Evolutionary conservation across 345 rosid species (phyloP).

Genomic region (Heritiera fomes): DNA sequence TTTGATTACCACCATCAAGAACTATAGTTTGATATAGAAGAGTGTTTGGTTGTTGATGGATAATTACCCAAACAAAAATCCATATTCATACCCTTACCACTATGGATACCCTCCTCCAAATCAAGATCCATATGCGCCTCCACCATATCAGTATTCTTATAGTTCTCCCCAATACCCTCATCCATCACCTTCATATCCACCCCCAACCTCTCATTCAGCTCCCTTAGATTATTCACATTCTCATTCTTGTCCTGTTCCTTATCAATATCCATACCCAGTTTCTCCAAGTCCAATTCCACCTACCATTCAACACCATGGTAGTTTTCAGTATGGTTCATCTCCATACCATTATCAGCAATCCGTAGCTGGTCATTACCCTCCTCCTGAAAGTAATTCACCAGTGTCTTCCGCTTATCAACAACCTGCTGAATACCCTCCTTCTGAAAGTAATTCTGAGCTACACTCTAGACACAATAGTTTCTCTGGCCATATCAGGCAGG

Average conservation of each 20-base stretch:
- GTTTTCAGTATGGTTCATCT: conserved; percentile 47
- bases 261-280: conserved; percentile 44
- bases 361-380: conserved; percentile 35
- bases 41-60: conserved; percentile 32
- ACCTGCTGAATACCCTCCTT: conserved; percentile 35
- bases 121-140: conserved; percentile 49
- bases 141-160: conserved; percentile 29
- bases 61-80: conserved; percentile 48
- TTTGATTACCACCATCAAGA: conserved; percentile 12
- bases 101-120: conserved; percentile 56
- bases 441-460: conserved; percentile 40
- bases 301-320: conserved; percentile 41
- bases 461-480: conserved; percentile 40
- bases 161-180: conserved; percentile 38
- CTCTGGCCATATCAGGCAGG: conserved; percentile 50
- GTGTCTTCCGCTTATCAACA: conserved; percentile 37
- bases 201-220: conserved; percentile 37
- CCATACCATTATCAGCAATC: conserved; percentile 45
- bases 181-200: conserved; percentile 29
- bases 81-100: conserved; percentile 52
- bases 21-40: background rate
- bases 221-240: conserved; percentile 39
- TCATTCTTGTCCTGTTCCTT: conserved; percentile 39
- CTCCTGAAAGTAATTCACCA: conserved; percentile 45
- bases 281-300: conserved; percentile 34